phyloP scores from a whole-genome alignment of 1,284 basidiomycete species.

The Apiotrichum domesticum region DNA sequence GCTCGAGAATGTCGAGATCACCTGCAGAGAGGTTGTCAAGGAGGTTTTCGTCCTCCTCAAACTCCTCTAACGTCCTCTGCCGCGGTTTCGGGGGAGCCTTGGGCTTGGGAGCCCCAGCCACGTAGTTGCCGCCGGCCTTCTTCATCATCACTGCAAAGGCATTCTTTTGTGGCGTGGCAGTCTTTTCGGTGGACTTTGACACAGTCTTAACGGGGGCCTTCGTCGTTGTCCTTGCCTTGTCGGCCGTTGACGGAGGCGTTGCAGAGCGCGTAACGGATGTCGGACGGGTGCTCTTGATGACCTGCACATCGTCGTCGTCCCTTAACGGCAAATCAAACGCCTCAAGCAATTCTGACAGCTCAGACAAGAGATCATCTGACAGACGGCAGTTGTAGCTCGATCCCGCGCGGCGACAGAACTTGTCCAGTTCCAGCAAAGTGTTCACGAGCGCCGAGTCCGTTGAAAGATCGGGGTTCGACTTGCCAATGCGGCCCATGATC shows the following conservation, averaged over 20 bases:
- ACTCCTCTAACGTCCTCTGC: constrained; percentile 26
- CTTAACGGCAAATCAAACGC: constrained; percentile 34
- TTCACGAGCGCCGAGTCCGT: constrained; percentile 24
- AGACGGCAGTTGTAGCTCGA: constrained; percentile 42
- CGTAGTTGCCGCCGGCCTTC: constrained; percentile 23
- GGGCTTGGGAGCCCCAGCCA: constrained; percentile 1
- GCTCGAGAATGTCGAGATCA: constrained; percentile 41
- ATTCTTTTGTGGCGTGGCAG: constrained; percentile 19
- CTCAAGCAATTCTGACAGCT: constrained; percentile 41
- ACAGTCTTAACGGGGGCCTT: constrained; percentile 7
- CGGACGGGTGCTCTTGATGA: constrained; percentile 16
- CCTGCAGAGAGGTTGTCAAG: not conserved
- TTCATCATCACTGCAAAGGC: constrained; percentile 46
- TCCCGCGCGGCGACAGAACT: constrained; percentile 38
- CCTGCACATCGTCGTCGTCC: constrained; percentile 39
- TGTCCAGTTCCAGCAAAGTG: constrained; percentile 40
- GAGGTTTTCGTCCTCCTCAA: constrained; percentile 25
- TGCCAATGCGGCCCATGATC: constrained; percentile 56
- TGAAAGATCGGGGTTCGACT: constrained; percentile 26
- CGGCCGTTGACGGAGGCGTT: not conserved
- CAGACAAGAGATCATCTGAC: constrained; percentile 43
- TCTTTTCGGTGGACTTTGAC: not conserved
- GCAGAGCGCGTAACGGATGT: too few relatives aligned
- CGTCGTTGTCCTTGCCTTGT: not conserved
- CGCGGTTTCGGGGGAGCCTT: constrained; percentile 7